Conservation (phyloP, 1,284 basidiomycete species). For the Phellopilus nigrolimitatus region DNA sequence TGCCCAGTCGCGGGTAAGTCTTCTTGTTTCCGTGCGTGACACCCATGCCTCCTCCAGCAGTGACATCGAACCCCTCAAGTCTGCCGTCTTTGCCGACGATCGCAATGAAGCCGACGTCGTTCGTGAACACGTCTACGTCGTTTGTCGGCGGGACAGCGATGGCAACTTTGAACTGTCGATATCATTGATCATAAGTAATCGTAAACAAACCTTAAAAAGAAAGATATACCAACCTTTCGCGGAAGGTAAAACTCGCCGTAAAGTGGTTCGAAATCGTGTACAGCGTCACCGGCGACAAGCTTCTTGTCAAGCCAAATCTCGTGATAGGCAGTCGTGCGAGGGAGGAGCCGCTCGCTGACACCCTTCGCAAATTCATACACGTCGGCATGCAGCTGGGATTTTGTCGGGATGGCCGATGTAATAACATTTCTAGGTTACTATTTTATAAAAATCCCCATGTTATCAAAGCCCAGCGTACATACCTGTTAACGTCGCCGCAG, state of each 20-base stretch:
- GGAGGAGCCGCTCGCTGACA: slow-evolving; percentile 85
- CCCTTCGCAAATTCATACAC: slow-evolving; percentile 86
- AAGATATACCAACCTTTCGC: slow-evolving; percentile 59
- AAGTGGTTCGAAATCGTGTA: slow-evolving; percentile 92
- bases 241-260: slow-evolving; percentile 98
- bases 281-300: slow-evolving; percentile 83
- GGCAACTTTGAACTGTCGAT: slow-evolving; percentile 88
- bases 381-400: slow-evolving; percentile 81
- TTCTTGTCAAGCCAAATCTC: slow-evolving; percentile 99
- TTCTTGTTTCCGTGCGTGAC: slow-evolving; percentile 99
- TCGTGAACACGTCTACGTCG: slow-evolving; percentile 94
- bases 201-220: background rate
- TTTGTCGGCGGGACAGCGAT: slow-evolving; percentile 96
- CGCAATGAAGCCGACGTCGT: slow-evolving; percentile 94
- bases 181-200: slow-evolving; percentile 18
- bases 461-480: too few relatives aligned
- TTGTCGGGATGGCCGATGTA: slow-evolving; percentile 86
- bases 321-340: slow-evolving; percentile 92
- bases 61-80: slow-evolving; percentile 86
- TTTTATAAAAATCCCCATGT: too few relatives aligned
- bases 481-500: slow-evolving; percentile 97
- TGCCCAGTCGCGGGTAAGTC: slow-evolving; percentile 91
- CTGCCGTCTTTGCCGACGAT: slow-evolving; percentile 73
- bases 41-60: slow-evolving; percentile 96
- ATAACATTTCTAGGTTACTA: slow-evolving; percentile 92